These are phyloP conservation scores for Sporothrix schenckii DNA, from an alignment of 2,329 filamentous ascomycete species.

Conservation along the genomic window DNA sequence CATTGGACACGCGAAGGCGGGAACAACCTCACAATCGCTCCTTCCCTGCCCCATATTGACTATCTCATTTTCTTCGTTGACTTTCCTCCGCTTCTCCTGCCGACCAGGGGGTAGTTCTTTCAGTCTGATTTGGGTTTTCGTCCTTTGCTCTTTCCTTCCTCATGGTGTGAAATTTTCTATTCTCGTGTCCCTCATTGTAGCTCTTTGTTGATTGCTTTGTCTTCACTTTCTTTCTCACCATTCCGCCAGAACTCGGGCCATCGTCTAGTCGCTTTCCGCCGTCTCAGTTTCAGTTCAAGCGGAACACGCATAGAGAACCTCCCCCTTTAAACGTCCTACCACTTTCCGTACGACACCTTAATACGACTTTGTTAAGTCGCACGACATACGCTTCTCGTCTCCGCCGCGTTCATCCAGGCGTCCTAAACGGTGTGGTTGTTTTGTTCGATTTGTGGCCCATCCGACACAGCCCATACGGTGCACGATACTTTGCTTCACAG, in stretches of 20 bases:
- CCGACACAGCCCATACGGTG: background rate
- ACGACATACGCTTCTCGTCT: background rate
- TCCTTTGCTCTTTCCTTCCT: slow-evolving; percentile 1
- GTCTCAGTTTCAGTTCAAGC: slow-evolving; percentile 32
- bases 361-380: background rate
- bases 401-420: slow-evolving; percentile 17
- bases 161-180: background rate
- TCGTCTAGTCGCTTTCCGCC: slow-evolving; percentile 16
- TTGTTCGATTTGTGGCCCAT: background rate
- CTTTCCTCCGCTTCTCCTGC: slow-evolving; percentile 27
- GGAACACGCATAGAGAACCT: slow-evolving; percentile 22
- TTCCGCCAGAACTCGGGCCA: background rate
- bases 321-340: slow-evolving; percentile 21
- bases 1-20: slow-evolving; percentile 28
- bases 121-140: background rate
- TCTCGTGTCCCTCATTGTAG: background rate
- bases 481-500: background rate
- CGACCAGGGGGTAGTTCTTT: slow-evolving; percentile 18
- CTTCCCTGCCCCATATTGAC: slow-evolving; percentile 12
- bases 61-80: slow-evolving; percentile 22
- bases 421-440: background rate
- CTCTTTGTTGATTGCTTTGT: background rate
- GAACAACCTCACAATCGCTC: slow-evolving; percentile 30
- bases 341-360: slow-evolving; percentile 21
- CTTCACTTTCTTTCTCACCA: background rate